Conservation (phyloP, 352 stramenopile species). For the Globisporangium irregulare region DNA sequence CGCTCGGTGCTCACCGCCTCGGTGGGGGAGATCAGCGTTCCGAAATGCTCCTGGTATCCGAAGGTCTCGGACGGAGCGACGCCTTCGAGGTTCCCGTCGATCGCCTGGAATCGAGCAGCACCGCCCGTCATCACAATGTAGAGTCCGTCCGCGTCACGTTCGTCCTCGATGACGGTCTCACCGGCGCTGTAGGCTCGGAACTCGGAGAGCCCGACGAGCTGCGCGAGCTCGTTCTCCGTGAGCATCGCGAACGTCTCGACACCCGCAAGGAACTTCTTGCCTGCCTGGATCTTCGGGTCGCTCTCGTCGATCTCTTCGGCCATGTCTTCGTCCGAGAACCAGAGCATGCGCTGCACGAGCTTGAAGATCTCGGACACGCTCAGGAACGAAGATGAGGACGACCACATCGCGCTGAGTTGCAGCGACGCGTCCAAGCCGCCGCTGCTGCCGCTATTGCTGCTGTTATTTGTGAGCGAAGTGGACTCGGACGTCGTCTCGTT, state of each 20-base stretch:
- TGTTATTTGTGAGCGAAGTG: conserved; percentile 15
- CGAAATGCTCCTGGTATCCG: conserved; percentile 58
- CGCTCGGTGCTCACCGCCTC: conserved; percentile 27
- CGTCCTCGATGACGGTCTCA: conserved; percentile 42
- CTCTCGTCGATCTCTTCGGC: conserved; percentile 47
- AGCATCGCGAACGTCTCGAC: conserved; percentile 58
- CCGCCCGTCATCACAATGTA: conserved; percentile 49
- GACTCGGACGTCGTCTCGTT: conserved; percentile 16
- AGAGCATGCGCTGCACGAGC: conserved; percentile 37
- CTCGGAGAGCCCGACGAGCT: conserved; percentile 46
- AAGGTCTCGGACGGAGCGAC: conserved; percentile 27
- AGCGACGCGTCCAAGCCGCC: conserved; percentile 11
- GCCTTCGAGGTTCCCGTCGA: conserved; percentile 22
- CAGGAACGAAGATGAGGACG: conserved; percentile 19
- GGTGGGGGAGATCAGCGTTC: conserved; percentile 37
- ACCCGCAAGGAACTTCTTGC: conserved; percentile 52
- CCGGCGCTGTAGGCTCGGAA: conserved; percentile 34
- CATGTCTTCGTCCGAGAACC: conserved; percentile 48
- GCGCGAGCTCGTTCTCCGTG: conserved; percentile 50
- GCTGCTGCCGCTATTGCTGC: background rate
- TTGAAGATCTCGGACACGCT: conserved; percentile 30
- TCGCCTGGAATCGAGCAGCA: conserved; percentile 27
- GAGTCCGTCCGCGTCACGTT: conserved; percentile 47
- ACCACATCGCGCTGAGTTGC: conserved; percentile 20
- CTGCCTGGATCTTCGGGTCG: conserved; percentile 47